Percentiles rank a stretch among this genome's conserved stretches.
Evolutionary conservation across 768 basidiomycete species (phyloP).

Genomic region (Tricholoma sp.): DNA sequence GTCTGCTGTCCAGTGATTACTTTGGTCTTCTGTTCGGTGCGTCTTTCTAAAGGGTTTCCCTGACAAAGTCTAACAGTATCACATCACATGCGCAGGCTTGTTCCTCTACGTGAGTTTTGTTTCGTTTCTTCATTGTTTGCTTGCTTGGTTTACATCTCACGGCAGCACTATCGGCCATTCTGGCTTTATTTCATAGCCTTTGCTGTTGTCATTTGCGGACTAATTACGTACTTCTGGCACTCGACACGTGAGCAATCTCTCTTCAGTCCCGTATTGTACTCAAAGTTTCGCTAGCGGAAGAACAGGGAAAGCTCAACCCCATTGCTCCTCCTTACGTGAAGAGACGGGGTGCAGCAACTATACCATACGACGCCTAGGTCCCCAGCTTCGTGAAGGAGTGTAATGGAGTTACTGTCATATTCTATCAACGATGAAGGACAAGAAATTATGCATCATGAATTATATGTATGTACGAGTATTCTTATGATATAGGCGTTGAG

Average conservation of each 20-base stretch:
- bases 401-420: not conserved
- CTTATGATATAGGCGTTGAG: not conserved
- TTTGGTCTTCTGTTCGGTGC: slow-evolving; percentile 77
- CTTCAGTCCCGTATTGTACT: slow-evolving; percentile 1
- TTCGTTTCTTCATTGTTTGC: not conserved
- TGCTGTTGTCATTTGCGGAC: slow-evolving; percentile 60
- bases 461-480: not conserved
- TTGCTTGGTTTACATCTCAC: not conserved
- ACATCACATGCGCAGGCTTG: slow-evolving; percentile 28
- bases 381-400: not conserved
- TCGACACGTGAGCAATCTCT: slow-evolving; percentile 58
- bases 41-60: slow-evolving; percentile 18
- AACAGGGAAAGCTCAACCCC: slow-evolving; percentile 19
- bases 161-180: slow-evolving; percentile 73
- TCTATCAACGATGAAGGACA: not conserved
- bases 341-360: slow-evolving; percentile 8
- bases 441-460: too few species aligned
- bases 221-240: slow-evolving; percentile 84
- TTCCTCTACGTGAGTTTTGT: slow-evolving; percentile 40
- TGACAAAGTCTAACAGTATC: not conserved
- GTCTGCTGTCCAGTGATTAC: slow-evolving; percentile 83
- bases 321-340: slow-evolving; percentile 17
- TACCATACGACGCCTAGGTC: not conserved
- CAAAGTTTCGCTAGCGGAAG: slow-evolving; percentile 15
- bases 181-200: slow-evolving; percentile 89